phyloP scores from a whole-genome alignment of 2,329 filamentous ascomycete species.

The Phyllosticta citribraziliensis region DNA sequence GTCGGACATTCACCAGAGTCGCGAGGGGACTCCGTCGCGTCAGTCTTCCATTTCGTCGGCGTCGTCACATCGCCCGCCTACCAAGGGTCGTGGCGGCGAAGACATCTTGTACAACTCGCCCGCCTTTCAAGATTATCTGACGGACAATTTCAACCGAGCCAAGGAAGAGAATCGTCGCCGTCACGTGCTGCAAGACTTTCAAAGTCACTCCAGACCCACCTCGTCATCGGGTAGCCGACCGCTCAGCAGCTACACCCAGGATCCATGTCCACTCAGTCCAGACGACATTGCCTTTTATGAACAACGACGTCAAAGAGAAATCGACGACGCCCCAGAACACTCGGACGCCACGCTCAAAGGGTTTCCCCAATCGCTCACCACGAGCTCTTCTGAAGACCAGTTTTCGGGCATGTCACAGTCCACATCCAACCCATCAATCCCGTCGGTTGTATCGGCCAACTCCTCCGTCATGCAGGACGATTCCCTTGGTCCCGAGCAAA shows the following conservation, averaged over 20 bases:
- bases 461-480: constrained; percentile 34
- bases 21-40: constrained; percentile 22
- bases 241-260: constrained; percentile 21
- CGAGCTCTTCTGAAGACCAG: constrained; percentile 39
- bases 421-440: constrained; percentile 42
- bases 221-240: constrained; percentile 11
- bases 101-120: constrained; percentile 3
- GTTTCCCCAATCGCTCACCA: constrained; percentile 17
- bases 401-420: constrained; percentile 40
- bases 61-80: constrained; percentile 22
- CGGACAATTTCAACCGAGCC: constrained; percentile 25
- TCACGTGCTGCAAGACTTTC: constrained; percentile 24
- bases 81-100: background rate
- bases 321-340: background rate
- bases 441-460: constrained; percentile 39
- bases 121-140: constrained; percentile 11
- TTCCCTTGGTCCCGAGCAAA: constrained; percentile 13
- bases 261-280: constrained; percentile 38
- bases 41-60: constrained; percentile 31
- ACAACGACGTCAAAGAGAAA: background rate
- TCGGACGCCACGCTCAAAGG: constrained; percentile 1
- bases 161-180: constrained; percentile 29
- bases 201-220: constrained; percentile 10
- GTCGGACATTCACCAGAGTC: constrained; percentile 10
- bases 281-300: constrained; percentile 28